phyloP scores from a whole-genome alignment of 2,329 filamentous ascomycete genomes.

The Ustulina deusta region DNA sequence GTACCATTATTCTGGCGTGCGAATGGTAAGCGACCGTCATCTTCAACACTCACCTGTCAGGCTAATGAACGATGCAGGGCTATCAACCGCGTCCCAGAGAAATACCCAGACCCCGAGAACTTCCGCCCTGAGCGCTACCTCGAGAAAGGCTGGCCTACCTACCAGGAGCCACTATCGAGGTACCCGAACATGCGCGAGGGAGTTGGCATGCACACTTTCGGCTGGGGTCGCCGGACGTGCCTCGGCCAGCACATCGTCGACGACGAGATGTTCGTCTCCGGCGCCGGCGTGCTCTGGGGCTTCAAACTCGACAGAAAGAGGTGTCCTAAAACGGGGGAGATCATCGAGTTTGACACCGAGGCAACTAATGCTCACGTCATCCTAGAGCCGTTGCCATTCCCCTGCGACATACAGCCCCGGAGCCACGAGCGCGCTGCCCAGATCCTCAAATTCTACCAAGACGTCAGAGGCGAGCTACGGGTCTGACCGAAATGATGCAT shows the following conservation, averaged over 20 bases:
- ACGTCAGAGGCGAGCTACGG: constrained; percentile 50
- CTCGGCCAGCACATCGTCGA: constrained; percentile 72
- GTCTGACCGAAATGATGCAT: constrained; percentile 36
- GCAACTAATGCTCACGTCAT: constrained; percentile 66
- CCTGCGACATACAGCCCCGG: constrained; percentile 59
- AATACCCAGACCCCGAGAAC: constrained; percentile 72
- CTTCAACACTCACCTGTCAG: not conserved
- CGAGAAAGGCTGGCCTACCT: constrained; percentile 71
- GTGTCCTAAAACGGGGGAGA: constrained; percentile 57
- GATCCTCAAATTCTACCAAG: constrained; percentile 55
- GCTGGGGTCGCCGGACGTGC: constrained; percentile 72
- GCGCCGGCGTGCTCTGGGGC: constrained; percentile 62
- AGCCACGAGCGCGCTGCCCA: constrained; percentile 54
- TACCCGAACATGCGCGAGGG: constrained; percentile 72
- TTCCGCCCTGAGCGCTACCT: constrained; percentile 74
- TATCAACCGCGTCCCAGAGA: constrained; percentile 68
- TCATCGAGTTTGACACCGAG: constrained; percentile 60
- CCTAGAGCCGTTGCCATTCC: constrained; percentile 62
- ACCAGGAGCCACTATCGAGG: constrained; percentile 71
- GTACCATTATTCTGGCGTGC: constrained; percentile 62
- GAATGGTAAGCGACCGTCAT: constrained; percentile 57
- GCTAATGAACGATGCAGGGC: constrained; percentile 53
- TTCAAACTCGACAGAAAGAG: constrained; percentile 58
- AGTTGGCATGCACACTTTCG: constrained; percentile 71
- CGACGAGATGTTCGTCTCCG: constrained; percentile 66